Conservation (phyloP, 169 alveolate species). For the Babesia gibsoni region DNA sequence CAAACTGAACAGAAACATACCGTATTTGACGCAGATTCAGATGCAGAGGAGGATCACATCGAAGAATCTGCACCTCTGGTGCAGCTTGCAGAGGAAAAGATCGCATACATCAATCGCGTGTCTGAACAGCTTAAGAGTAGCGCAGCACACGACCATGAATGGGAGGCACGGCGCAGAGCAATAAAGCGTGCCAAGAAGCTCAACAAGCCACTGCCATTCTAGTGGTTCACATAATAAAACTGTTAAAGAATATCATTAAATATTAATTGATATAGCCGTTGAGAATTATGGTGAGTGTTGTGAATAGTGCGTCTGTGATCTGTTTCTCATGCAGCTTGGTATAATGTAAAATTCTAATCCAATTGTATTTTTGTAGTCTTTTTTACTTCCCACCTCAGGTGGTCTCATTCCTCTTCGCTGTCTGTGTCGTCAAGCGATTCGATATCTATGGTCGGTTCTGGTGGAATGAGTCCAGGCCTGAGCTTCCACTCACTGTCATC, state of each 20-base stretch:
- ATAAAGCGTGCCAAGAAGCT: conserved; percentile 16
- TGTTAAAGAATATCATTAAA: no score
- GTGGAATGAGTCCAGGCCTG: conserved; percentile 56
- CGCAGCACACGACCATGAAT: conserved; percentile 22
- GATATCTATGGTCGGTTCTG: conserved; percentile 38
- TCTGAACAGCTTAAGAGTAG: not conserved
- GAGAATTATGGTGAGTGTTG: no score
- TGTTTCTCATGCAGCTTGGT: no score
- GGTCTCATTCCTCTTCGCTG: conserved; percentile 2
- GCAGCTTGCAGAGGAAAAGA: conserved; percentile 3
- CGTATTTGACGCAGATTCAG: conserved; percentile 51
- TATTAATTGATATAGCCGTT: no score
- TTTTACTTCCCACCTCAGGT: no score
- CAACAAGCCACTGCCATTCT: conserved; percentile 9
- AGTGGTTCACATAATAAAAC: no score
- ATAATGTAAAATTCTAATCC: no score
- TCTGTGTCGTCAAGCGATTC: not conserved
- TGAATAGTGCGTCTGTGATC: no score
- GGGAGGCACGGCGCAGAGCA: conserved; percentile 39
- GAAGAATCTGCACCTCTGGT: conserved; percentile 5
- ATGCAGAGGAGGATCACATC: conserved; percentile 8
- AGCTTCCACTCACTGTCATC: conserved; percentile 53
- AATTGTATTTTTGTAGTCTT: no score
- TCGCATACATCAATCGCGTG: conserved; percentile 10
- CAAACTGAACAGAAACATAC: conserved; percentile 55